Conservation (phyloP, 495 filamentous ascomycete species). For the Lasiosphaeriaceae sp. region DNA sequence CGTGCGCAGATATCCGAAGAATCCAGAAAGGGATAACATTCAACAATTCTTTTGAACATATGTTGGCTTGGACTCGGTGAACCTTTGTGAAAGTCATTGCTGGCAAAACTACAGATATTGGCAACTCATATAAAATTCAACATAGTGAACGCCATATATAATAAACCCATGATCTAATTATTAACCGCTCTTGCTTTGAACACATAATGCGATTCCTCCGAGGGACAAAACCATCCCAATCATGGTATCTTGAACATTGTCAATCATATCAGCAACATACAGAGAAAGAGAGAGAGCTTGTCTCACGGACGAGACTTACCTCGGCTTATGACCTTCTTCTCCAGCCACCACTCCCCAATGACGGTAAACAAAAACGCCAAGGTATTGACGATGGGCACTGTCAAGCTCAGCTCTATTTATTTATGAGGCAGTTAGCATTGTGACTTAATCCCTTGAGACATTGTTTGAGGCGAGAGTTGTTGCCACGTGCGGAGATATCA, state of each 20-base stretch:
- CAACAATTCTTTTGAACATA: too few relatives aligned
- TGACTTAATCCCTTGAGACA: too few relatives aligned
- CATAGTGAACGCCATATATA: not conserved
- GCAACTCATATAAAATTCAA: too few relatives aligned
- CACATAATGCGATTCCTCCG: conserved; percentile 82
- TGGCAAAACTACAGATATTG: too few relatives aligned
- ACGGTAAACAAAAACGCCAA: conserved; percentile 94
- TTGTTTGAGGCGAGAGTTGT: too few relatives aligned
- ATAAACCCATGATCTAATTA: not conserved
- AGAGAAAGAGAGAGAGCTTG: too few relatives aligned
- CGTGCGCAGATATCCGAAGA: not conserved
- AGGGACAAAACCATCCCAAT: conserved; percentile 79
- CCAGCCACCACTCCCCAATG: conserved; percentile 91
- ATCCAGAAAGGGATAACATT: not conserved
- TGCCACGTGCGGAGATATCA: too few relatives aligned
- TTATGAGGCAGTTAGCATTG: not conserved
- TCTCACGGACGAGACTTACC: conserved; percentile 38
- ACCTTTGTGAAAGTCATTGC: too few relatives aligned
- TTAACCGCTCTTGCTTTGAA: conserved; percentile 54
- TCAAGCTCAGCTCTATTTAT: conserved; percentile 74
- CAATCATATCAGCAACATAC: too few relatives aligned
- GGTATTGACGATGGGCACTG: conserved; percentile 92
- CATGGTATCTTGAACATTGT: conserved; percentile 68
- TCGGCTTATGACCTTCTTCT: conserved; percentile 79
- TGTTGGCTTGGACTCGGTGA: too few relatives aligned